These are phyloP conservation scores for Malassezia pachydermatis DNA, from an alignment of 1,284 basidiomycete species.

Conservation along the genomic window DNA sequence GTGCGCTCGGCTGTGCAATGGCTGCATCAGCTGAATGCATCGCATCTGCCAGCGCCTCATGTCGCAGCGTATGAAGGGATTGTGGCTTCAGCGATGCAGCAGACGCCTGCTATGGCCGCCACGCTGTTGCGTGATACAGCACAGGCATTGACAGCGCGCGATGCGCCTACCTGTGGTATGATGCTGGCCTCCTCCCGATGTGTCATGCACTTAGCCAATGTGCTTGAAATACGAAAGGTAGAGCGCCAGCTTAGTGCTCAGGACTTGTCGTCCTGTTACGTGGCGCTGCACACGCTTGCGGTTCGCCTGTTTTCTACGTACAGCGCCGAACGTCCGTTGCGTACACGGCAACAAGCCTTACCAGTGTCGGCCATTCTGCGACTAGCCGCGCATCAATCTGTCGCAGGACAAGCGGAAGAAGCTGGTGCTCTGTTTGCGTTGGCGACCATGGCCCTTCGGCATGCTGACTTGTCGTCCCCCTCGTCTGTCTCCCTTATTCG, in stretches of 20 bases:
- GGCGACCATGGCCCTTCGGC: neutral
- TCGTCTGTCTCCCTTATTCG: conserved; percentile 6
- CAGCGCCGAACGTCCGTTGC: neutral
- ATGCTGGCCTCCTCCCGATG: neutral
- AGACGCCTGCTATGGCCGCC: neutral
- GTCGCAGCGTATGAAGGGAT: conserved; percentile 5
- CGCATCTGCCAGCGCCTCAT: conserved; percentile 7
- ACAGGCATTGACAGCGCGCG: neutral
- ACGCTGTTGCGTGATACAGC: neutral
- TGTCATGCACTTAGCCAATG: neutral
- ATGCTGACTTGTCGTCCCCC: neutral
- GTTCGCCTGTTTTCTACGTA: conserved; percentile 1
- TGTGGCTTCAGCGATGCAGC: conserved; percentile 1
- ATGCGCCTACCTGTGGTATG: neutral
- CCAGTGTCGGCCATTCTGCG: conserved; percentile 50
- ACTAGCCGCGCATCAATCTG: conserved; percentile 6
- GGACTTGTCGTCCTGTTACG: neutral
- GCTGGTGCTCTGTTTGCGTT: conserved; percentile 10
- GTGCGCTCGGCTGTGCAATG: conserved; percentile 26
- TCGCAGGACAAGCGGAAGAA: conserved; percentile 1
- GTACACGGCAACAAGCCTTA: conserved; percentile 25
- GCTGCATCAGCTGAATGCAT: conserved; percentile 23
- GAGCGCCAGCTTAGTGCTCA: neutral
- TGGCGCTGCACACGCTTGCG: neutral
- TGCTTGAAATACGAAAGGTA: conserved; percentile 6